Base-by-base conservation (phyloP, 1,284 basidiomycete genomes). In the Ganoderma sinense region DNA sequence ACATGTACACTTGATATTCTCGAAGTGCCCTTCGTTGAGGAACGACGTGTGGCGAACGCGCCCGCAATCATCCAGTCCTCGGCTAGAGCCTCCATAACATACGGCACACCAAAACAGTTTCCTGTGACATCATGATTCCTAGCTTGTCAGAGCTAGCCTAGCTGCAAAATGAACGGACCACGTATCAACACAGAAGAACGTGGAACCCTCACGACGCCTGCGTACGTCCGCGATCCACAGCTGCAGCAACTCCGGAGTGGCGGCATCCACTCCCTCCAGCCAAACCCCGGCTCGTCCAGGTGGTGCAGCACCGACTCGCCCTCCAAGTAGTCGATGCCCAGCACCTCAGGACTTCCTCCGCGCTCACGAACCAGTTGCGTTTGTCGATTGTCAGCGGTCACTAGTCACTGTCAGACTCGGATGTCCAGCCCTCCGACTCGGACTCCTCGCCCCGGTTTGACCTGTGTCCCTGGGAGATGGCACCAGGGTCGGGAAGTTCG, bases 91-190 rank as follows among this genome's bases (percentile, higher is more conserved):
- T 88, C 80, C 62, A 87, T 80, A 8, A 84, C 83, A 69, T 84
- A 88, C 0, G 86, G 83, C 14, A 81, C 89, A 1, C 88, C 89
- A 72, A 89, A 89, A 73, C 88, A 90, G 73, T 88, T 88, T 20
- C 88, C 87, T 87, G n/a, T n/a, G n/a, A n/a, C n/a, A 58, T 4
- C 1, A 48, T 4, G 26, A n/a, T n/a, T n/a, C n/a, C n/a, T n/a
- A n/a, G n/a, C n/a, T n/a, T n/a, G n/a, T n/a, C n/a, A n/a, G n/a
- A n/a, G n/a, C n/a, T n/a, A n/a, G n/a, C n/a, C n/a, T n/a, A n/a
- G n/a, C n/a, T n/a, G n/a, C n/a, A n/a, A n/a, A n/a, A n/a, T n/a
- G n/a, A n/a, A n/a, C n/a, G n/a, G n/a, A n/a, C 11, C 4, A 74
- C 82, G 23, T 67, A 83, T 83, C 83, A 33, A 82, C 81, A n/a